Evolutionary conservation across 768 basidiomycete genomes (phyloP).

Genomic region (Boletus bicolor): DNA sequence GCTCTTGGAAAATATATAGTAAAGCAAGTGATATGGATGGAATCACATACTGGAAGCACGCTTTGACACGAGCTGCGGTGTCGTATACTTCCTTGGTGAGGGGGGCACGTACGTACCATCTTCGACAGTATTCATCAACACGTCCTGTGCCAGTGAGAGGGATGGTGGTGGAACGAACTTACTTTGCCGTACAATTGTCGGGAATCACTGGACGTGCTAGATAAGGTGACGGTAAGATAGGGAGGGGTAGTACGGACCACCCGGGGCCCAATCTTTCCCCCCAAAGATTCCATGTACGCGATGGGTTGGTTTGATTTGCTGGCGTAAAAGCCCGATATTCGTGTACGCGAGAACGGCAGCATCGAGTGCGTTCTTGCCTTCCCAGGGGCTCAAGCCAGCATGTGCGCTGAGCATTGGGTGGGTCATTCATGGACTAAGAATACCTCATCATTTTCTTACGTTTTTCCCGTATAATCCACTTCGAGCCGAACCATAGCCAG

Average conservation of each 20-base stretch:
- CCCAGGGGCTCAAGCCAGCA: conserved; percentile 79
- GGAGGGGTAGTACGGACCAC: conserved; percentile 43
- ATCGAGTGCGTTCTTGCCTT: conserved; percentile 79
- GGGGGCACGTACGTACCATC: no score
- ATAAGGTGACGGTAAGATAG: background rate
- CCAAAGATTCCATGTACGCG: conserved; percentile 79
- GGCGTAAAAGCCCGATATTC: conserved; percentile 74
- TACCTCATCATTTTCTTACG: conserved; percentile 40
- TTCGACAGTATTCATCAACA: no score
- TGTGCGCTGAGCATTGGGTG: conserved; percentile 53
- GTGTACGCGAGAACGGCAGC: conserved; percentile 85
- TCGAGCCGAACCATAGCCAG: conserved; percentile 59
- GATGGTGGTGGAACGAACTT: no score
- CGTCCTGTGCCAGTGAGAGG: no score
- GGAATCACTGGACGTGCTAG: conserved; percentile 60
- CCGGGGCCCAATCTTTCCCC: conserved; percentile 72
- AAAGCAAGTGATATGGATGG: no score
- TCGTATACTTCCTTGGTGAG: no score
- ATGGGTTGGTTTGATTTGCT: conserved; percentile 75
- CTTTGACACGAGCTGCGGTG: no score
- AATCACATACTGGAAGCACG: no score
- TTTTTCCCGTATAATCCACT: conserved; percentile 71
- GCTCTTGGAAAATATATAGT: no score
- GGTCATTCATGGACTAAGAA: background rate
- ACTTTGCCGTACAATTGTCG: conserved; percentile 66